These are phyloP conservation scores for Apophysomyces variabilis DNA, from an alignment of 371 early-diverging fungal species.

Conservation along the genomic window DNA sequence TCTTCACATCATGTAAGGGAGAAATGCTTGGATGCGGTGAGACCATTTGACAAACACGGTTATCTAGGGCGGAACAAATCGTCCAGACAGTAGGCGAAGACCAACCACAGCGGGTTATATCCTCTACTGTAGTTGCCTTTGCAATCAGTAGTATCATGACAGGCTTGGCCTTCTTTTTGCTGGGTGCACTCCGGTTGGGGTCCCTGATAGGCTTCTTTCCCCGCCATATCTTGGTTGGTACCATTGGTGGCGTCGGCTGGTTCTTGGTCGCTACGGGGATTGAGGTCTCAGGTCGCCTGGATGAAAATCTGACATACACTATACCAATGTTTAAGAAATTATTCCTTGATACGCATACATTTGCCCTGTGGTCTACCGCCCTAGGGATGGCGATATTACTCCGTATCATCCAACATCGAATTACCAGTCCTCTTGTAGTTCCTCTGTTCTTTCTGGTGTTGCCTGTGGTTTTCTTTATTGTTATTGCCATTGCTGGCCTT, in stretches of 20 bases:
- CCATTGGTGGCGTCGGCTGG: constrained; percentile 95
- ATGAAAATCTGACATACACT: constrained; percentile 51
- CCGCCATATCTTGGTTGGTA: constrained; percentile 93
- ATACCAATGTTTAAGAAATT: constrained; percentile 60
- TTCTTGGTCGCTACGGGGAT: constrained; percentile 92
- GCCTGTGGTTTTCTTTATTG: constrained; percentile 78
- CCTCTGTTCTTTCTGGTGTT: constrained; percentile 85
- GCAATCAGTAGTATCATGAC: constrained; percentile 86
- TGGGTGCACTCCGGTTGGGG: constrained; percentile 85
- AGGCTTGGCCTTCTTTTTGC: constrained; percentile 83
- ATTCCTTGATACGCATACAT: constrained; percentile 59
- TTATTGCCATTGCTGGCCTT: constrained; percentile 63
- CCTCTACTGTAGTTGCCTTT: constrained; percentile 91
- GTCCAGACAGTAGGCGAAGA: constrained; percentile 61
- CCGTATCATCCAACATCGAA: constrained; percentile 47
- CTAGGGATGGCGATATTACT: constrained; percentile 77
- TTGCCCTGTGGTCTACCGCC: constrained; percentile 81
- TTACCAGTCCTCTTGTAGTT: constrained; percentile 75
- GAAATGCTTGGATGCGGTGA: not conserved
- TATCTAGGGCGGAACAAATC: constrained; percentile 67
- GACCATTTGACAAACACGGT: not conserved
- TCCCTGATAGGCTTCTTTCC: constrained; percentile 92
- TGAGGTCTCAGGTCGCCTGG: constrained; percentile 82
- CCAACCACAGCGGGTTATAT: constrained; percentile 69
- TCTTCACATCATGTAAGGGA: constrained; percentile 85